These are phyloP conservation scores for Raffaelea arxii DNA, from an alignment of 2,329 filamentous ascomycete species.

Conservation along the genomic window DNA sequence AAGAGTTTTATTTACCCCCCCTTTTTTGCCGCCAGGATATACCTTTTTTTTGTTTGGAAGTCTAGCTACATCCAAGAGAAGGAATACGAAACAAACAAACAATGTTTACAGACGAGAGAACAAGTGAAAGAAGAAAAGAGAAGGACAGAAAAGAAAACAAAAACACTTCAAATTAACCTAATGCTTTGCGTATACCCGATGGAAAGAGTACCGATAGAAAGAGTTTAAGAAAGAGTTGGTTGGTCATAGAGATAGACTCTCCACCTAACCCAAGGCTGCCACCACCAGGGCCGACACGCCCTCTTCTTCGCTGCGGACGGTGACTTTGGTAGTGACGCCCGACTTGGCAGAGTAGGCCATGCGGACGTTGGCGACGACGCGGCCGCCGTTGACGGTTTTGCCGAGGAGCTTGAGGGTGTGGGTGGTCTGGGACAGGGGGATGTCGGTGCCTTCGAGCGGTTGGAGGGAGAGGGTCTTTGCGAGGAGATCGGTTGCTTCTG, in stretches of 20 bases:
- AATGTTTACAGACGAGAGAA: not conserved
- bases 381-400: conserved; percentile 85
- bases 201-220: not conserved
- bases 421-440: conserved; percentile 77
- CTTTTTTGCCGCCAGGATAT: not conserved
- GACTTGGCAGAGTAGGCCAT: conserved; percentile 93
- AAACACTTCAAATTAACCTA: not conserved
- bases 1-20: not conserved
- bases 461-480: conserved; percentile 81
- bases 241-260: not conserved
- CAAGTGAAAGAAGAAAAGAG: not conserved
- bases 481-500: conserved; percentile 88
- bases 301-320: conserved; percentile 84
- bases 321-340: conserved; percentile 93
- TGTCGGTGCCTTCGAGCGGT: conserved; percentile 86
- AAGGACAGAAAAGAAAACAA: conserved; percentile 3
- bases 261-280: conserved; percentile 64
- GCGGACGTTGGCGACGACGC: conserved; percentile 75
- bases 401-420: conserved; percentile 94
- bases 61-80: not conserved
- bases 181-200: too few species aligned
- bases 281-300: conserved; percentile 78
- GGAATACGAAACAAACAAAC: not conserved
- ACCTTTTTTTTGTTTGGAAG: not conserved
- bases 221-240: not conserved